phyloP scores from a whole-genome alignment of 129 eudicot species.

The Centaurea solstitialis region DNA sequence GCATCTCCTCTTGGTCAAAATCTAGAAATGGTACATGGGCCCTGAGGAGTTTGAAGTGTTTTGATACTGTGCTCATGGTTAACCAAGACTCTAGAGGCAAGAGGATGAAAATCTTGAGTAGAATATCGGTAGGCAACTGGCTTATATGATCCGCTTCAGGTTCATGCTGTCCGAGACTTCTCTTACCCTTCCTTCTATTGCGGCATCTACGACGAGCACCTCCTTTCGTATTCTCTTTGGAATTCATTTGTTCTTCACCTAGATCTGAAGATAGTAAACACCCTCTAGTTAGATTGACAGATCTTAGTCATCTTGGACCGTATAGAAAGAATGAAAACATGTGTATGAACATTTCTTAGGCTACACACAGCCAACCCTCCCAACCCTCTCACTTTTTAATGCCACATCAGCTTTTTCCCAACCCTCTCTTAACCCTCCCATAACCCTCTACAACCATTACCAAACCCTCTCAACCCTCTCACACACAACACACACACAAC shows the following conservation, averaged over 20 bases:
- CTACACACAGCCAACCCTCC: too few relatives aligned
- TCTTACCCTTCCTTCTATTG: background rate
- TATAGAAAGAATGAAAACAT: background rate
- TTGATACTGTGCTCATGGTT: constrained; percentile 14
- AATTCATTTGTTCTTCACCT: background rate
- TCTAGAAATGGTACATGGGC: background rate
- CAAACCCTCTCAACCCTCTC: too few relatives aligned
- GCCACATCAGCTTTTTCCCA: too few relatives aligned
- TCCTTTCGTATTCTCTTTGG: background rate
- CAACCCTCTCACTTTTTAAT: too few relatives aligned
- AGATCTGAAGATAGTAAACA: background rate
- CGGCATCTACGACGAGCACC: background rate
- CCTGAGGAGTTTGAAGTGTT: constrained; percentile 9
- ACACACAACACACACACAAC: too few relatives aligned
- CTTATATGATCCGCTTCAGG: background rate
- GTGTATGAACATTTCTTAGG: background rate
- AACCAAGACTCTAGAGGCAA: constrained; percentile 20
- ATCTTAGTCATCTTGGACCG: background rate
- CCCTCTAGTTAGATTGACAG: background rate
- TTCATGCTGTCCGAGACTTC: background rate
- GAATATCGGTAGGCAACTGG: background rate
- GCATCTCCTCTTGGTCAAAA: constrained; percentile 1
- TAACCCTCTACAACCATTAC: too few relatives aligned
- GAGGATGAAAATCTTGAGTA: constrained; percentile 8
- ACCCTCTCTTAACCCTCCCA: too few relatives aligned